phyloP scores from a whole-genome alignment of 2,329 filamentous ascomycete genomes.

The Colletotrichum ledebouriae region DNA sequence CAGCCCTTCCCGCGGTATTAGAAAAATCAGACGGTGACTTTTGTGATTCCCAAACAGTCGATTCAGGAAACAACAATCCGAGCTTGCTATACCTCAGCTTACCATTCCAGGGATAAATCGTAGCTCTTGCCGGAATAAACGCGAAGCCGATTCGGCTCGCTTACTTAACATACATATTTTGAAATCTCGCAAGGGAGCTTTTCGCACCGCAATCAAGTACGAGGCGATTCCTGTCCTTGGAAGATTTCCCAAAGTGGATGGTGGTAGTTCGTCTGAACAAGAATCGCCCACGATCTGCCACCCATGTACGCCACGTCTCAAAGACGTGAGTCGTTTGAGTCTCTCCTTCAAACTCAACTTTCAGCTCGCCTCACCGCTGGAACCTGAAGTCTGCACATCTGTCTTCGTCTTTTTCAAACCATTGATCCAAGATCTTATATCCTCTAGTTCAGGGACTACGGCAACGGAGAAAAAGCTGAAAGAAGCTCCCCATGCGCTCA shows the following conservation, averaged over 20 bases:
- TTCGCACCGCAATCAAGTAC: background rate
- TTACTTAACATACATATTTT: constrained; percentile 8
- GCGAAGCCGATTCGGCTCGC: background rate
- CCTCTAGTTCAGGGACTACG: constrained; percentile 1
- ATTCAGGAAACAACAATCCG: background rate
- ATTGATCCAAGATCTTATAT: constrained; percentile 1
- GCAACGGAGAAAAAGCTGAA: constrained; percentile 6
- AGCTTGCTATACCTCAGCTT: background rate
- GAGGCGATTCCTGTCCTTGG: background rate
- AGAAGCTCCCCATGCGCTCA: constrained; percentile 19
- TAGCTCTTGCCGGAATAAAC: background rate
- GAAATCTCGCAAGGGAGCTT: background rate
- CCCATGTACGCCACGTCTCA: background rate
- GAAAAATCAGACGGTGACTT: too few relatives aligned
- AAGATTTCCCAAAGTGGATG: background rate
- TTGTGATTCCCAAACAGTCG: too few relatives aligned
- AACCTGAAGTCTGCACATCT: background rate
- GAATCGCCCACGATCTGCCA: background rate
- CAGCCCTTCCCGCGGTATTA: too few relatives aligned
- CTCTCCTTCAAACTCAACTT: constrained; percentile 3
- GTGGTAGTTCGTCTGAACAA: constrained; percentile 21
- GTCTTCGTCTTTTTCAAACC: background rate
- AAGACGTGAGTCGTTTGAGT: constrained; percentile 12
- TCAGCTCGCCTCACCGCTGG: constrained; percentile 1
- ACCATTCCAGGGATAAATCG: background rate